These are phyloP conservation scores for Quercus phellos DNA, from an alignment of 331 rosid species.

Conservation along the genomic window DNA sequence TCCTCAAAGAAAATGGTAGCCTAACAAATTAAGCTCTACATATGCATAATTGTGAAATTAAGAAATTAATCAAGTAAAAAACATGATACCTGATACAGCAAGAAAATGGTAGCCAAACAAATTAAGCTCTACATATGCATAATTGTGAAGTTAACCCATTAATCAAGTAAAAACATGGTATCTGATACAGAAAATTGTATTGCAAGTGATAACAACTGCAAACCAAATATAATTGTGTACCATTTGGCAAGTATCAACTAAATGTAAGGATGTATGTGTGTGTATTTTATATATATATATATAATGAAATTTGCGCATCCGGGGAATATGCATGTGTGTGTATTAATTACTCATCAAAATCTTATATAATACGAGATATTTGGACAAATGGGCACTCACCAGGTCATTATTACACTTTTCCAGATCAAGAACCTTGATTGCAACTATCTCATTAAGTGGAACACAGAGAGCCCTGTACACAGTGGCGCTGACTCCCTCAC, in stretches of 20 bases:
- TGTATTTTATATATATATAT: not conserved
- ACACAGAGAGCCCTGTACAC: conserved; percentile 88
- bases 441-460: conserved; percentile 83
- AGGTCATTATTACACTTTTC: conserved; percentile 93
- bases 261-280: not conserved
- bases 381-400: conserved; percentile 39
- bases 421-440: conserved; percentile 97
- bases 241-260: conserved; percentile 6
- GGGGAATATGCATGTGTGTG: not conserved
- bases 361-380: not conserved
- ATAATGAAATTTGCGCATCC: too few species aligned
- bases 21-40: not conserved
- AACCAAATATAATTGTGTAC: not conserved
- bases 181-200: not conserved
- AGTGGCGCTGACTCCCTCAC: conserved; percentile 96
- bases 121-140: not conserved
- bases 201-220: not conserved
- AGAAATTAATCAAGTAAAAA: too few species aligned
- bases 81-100: not conserved
- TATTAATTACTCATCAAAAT: not conserved
- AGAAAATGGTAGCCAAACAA: not conserved
- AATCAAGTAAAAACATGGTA: not conserved
- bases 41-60: too few species aligned
- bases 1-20: not conserved
- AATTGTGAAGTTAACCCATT: too few species aligned